Percentiles rank a stretch among this genome's conserved stretches.
Conservation (phyloP, 2,329 filamentous ascomycete species). For the Myriosclerotinia duriaeana region DNA sequence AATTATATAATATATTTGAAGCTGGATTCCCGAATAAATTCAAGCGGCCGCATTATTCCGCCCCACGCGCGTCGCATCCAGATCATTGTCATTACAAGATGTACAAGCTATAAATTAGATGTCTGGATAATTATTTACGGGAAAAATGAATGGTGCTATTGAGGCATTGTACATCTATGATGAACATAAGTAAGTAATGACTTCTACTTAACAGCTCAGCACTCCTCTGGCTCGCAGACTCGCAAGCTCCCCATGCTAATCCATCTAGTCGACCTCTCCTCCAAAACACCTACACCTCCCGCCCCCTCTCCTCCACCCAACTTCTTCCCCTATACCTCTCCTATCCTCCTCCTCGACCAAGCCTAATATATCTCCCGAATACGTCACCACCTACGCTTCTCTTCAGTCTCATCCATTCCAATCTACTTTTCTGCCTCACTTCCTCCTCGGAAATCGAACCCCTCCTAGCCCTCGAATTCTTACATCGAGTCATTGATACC, state of each 20-base stretch:
- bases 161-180: conserved; percentile 97
- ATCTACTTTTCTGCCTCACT: conserved; percentile 81
- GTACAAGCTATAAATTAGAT: conserved; percentile 24
- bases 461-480: conserved; percentile 85
- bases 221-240: not conserved
- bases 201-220: conserved; percentile 13
- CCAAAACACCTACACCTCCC: conserved; percentile 82
- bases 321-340: conserved; percentile 85
- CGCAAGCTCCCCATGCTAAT: conserved; percentile 11
- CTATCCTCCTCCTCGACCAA: conserved; percentile 77
- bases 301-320: conserved; percentile 72
- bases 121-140: conserved; percentile 26
- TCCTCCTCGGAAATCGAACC: conserved; percentile 86
- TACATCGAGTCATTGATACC: conserved; percentile 88
- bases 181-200: conserved; percentile 74
- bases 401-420: conserved; percentile 84
- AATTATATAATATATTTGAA: not conserved
- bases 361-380: conserved; percentile 79
- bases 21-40: not conserved
- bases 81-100: not conserved
- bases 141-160: conserved; percentile 77
- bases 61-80: conserved; percentile 19
- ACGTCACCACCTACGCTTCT: conserved; percentile 83
- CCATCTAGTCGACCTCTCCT: conserved; percentile 71
- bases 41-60: conserved; percentile 28